A percentile compares a stretch with the other conserved stretches of the same genome.
Conservation (phyloP, 768 basidiomycete genomes). For the Phaffia tasmanica region DNA sequence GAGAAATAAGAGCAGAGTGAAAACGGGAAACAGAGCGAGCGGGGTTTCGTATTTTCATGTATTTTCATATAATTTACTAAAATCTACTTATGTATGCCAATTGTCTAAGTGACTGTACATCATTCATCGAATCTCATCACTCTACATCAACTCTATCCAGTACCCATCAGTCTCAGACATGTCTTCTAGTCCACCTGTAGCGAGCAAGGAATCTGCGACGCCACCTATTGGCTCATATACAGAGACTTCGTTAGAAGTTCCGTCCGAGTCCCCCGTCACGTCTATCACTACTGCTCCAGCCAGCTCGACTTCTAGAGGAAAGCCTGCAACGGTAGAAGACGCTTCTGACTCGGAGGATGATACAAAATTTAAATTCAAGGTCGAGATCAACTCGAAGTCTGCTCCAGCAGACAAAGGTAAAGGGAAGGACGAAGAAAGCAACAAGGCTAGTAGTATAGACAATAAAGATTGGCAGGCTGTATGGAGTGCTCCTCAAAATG, state of each 20-base stretch:
- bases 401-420: not conserved
- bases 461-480: constrained; percentile 19
- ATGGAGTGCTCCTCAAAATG: constrained; percentile 18
- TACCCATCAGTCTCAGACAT: too few species aligned
- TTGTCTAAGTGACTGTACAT: too few species aligned
- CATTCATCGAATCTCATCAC: too few species aligned
- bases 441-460: not conserved
- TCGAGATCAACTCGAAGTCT: not conserved
- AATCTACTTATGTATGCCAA: too few species aligned
- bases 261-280: not conserved
- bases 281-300: not conserved
- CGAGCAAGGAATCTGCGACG: too few species aligned
- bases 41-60: too few species aligned
- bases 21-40: too few species aligned
- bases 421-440: constrained; percentile 1
- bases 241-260: too few species aligned
- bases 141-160: too few species aligned
- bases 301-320: not conserved
- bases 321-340: constrained; percentile 22
- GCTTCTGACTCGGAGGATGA: constrained; percentile 18
- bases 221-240: too few species aligned
- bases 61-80: too few species aligned
- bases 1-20: not conserved
- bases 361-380: not conserved
- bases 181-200: too few species aligned